A percentile compares a stretch with the other conserved stretches of the same genome.
phyloP scores from a whole-genome alignment of 768 basidiomycete genomes.

The Dioszegia crocea region DNA sequence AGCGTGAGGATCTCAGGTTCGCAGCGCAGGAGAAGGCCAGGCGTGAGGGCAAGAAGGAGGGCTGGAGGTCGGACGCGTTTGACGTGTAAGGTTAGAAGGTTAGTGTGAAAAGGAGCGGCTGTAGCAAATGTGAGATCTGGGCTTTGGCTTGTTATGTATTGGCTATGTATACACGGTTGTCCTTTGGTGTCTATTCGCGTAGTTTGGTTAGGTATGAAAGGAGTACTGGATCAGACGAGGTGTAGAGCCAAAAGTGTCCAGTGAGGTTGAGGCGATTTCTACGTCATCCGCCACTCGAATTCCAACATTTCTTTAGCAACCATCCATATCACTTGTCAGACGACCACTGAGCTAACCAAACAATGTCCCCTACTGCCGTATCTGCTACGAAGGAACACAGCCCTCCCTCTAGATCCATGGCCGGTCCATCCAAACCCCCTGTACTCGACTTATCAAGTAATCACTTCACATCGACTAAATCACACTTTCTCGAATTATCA shows the following conservation, averaged over 20 bases:
- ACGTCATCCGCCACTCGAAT: neutral
- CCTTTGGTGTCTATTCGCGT: neutral
- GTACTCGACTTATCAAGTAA: neutral
- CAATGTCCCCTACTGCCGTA: neutral
- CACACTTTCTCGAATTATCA: constrained; percentile 1
- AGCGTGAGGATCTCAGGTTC: constrained; percentile 36
- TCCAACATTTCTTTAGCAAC: neutral
- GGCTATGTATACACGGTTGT: neutral
- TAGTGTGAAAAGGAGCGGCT: too few relatives aligned
- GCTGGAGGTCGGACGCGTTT: constrained; percentile 48
- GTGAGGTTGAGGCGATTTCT: neutral
- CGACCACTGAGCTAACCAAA: neutral
- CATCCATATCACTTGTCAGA: neutral
- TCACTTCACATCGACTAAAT: neutral
- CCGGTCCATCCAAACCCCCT: neutral
- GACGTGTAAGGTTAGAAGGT: constrained; percentile 27
- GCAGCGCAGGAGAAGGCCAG: constrained; percentile 39
- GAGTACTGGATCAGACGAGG: too few relatives aligned
- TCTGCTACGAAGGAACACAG: neutral
- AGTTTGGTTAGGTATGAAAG: too few relatives aligned
- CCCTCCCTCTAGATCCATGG: neutral
- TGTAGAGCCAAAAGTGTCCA: too few relatives aligned
- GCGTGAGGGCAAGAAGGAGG: constrained; percentile 41
- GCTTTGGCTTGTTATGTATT: neutral
- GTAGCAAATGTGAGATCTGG: too few relatives aligned